Percentiles rank a stretch among this genome's conserved stretches.
Conservation (phyloP, 805 yeast species). For the Naumovozyma castellii region DNA sequence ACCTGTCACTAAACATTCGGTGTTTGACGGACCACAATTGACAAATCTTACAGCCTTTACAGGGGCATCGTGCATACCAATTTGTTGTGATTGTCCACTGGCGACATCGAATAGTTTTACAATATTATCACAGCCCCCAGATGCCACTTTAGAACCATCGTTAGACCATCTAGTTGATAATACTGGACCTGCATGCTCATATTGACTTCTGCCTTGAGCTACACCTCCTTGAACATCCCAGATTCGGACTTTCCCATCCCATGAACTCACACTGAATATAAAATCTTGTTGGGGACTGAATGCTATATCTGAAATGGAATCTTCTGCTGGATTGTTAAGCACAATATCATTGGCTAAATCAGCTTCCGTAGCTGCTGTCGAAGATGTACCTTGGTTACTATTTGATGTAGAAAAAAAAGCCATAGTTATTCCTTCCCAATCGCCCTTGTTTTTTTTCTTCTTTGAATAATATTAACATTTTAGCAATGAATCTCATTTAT, state of each 20-base stretch:
- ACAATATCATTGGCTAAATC: slow-evolving; percentile 57
- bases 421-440: slow-evolving; percentile 13
- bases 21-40: slow-evolving; percentile 74
- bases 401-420: slow-evolving; percentile 14
- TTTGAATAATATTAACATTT: no score
- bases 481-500: not conserved
- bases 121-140: slow-evolving; percentile 87
- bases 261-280: slow-evolving; percentile 66
- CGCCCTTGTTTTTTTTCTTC: no score
- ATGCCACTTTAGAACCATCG: slow-evolving; percentile 80
- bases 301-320: slow-evolving; percentile 71
- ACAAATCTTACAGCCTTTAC: slow-evolving; percentile 69
- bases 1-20: slow-evolving; percentile 74
- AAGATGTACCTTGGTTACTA: slow-evolving; percentile 9
- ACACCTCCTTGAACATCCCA: slow-evolving; percentile 79
- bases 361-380: slow-evolving; percentile 26
- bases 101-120: slow-evolving; percentile 76
- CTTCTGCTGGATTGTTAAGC: slow-evolving; percentile 80
- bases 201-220: slow-evolving; percentile 81
- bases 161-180: slow-evolving; percentile 69
- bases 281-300: slow-evolving; percentile 83
- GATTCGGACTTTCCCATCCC: slow-evolving; percentile 92
- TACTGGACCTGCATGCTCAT: slow-evolving; percentile 85
- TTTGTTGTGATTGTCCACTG: slow-evolving; percentile 70
- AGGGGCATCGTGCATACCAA: slow-evolving; percentile 79